Evolutionary conservation across 2,329 filamentous ascomycete species (phyloP), one percentile per base, ranked within the genome.

Genomic region (Aureobasidium sp.): DNA sequence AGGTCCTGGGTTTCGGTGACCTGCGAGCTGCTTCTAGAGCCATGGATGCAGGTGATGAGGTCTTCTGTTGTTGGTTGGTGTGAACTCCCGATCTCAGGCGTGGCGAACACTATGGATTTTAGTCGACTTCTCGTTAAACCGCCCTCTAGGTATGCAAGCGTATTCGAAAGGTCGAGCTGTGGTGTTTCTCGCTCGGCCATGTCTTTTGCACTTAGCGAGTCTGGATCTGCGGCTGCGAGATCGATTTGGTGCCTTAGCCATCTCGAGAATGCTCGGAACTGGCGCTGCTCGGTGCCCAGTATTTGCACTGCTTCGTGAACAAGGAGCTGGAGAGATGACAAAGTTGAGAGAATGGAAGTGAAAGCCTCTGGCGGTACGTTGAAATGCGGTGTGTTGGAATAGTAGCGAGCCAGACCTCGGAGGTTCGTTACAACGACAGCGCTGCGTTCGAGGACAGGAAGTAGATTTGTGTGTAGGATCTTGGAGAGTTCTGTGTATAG

Each of bases 161-260:
- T 85, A 62, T 86, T 86, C 17, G 80, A 79, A 54, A 88, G 82
- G 65, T 96, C 89, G 64, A 95, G 84, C n/a, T 66, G 68, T 0
- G 84, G 83, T 0, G 88, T 85, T 67, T 94, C 89, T 66, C 88
- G 89, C 64, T 93, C 91, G 27, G 85, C 82, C 48, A 89, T 79
- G 65, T 97, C 93, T 24, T 91, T 85, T 8, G 80, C 76, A 19
- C 78, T 78, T 50, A 81, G 77, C 1, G 79, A 81, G 17, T 80
- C 79, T 0, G 85, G 77, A 67, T 88, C 76, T 70, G 87, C 85
- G 6, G 84, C 84, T 49, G 93, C 82, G 15, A 87, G 83, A 66
- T 95, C 90, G 63, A 96, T 93, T 69, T 92, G 86, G 68, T 91
- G 83, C 37, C 87, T 85, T 56, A 97, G 78, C 93, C 93, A 97